Conservation (phyloP, 176 grass and related monocot species). For the Carex kokanica region DNA sequence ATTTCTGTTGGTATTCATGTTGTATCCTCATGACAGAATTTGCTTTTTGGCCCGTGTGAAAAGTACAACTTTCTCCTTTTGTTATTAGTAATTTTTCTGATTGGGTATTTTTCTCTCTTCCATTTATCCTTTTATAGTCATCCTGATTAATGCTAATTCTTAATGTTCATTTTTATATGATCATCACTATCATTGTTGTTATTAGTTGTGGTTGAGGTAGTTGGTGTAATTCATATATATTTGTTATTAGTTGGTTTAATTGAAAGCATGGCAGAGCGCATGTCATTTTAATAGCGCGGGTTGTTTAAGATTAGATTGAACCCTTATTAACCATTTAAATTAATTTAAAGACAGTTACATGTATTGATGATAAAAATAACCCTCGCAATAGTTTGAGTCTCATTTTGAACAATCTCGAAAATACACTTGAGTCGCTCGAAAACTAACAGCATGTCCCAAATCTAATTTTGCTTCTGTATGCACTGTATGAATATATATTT, state of each 20-base stretch:
- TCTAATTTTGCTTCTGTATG: background rate
- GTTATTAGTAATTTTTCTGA: background rate
- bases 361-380: too few relatives aligned
- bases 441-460: background rate
- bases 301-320: background rate
- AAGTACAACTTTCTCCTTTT: background rate
- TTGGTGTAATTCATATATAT: background rate
- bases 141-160: background rate
- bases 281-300: background rate
- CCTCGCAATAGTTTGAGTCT: background rate
- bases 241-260: background rate
- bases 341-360: too few relatives aligned
- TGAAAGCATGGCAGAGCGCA: background rate
- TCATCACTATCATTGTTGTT: background rate
- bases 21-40: background rate
- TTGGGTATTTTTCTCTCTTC: too few relatives aligned
- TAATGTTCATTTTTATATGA: background rate
- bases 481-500: background rate
- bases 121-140: background rate
- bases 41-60: slow-evolving; percentile 6
- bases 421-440: background rate
- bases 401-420: background rate
- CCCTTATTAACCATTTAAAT: too few relatives aligned
- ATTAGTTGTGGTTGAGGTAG: too few relatives aligned
- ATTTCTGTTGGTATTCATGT: background rate